Conservation (phyloP, 331 rosid genomes). For the Cydonia oblonga region DNA sequence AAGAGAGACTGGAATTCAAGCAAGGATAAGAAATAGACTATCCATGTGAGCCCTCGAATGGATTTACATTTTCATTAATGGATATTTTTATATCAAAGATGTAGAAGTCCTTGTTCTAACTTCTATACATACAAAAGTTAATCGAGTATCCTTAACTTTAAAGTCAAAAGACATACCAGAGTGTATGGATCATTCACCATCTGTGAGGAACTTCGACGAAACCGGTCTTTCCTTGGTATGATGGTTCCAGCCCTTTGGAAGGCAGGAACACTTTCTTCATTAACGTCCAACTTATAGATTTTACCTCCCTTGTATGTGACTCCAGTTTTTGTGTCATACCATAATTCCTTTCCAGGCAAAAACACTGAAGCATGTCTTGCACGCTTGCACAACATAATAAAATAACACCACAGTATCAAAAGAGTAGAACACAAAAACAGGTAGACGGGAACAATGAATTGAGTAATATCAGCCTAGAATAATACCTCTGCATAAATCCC, state of each 20-base stretch:
- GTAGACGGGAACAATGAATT: conserved; percentile 4
- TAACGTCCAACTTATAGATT: conserved; percentile 54
- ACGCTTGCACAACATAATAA: conserved; percentile 29
- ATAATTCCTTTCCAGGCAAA: conserved; percentile 78
- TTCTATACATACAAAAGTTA: background rate
- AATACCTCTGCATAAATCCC: conserved; percentile 85
- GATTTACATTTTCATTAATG: too few relatives aligned
- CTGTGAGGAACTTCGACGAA: conserved; percentile 89
- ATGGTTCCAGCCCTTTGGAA: conserved; percentile 88
- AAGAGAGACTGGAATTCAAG: background rate
- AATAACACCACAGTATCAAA: background rate
- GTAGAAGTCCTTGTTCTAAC: background rate
- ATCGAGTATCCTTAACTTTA: background rate
- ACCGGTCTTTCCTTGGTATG: conserved; percentile 74
- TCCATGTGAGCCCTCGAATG: too few relatives aligned
- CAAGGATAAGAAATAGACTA: background rate
- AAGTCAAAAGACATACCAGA: conserved; percentile 48
- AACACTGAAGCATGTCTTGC: conserved; percentile 66
- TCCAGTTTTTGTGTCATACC: conserved; percentile 83
- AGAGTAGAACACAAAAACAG: background rate
- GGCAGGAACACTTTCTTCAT: conserved; percentile 78
- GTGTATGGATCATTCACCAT: conserved; percentile 88
- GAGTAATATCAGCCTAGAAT: background rate
- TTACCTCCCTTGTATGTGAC: conserved; percentile 59
- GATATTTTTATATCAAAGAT: background rate